Evolutionary conservation across 2,329 filamentous ascomycete species (phyloP).

Genomic region (Lasiodiplodia sp.): DNA sequence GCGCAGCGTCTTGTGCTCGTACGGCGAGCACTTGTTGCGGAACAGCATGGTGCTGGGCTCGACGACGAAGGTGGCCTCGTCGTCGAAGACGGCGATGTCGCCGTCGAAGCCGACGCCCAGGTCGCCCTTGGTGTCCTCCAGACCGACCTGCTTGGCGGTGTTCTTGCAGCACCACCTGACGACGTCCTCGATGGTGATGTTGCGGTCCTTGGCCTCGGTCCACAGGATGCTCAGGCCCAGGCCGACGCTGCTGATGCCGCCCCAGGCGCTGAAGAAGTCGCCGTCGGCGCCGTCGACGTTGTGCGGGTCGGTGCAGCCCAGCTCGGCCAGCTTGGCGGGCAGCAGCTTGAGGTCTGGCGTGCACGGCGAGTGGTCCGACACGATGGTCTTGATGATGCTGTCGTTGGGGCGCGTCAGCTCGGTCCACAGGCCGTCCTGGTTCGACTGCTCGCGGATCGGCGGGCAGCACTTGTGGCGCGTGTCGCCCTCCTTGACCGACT

Average conservation of each 20-base stretch:
- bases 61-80: slow-evolving; percentile 76
- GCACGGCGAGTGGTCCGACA: slow-evolving; percentile 95
- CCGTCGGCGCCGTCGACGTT: slow-evolving; percentile 59
- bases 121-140: slow-evolving; percentile 82
- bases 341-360: slow-evolving; percentile 93
- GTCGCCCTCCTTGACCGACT: slow-evolving; percentile 83
- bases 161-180: slow-evolving; percentile 85
- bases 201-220: slow-evolving; percentile 71
- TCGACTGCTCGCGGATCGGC: slow-evolving; percentile 80
- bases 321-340: slow-evolving; percentile 70
- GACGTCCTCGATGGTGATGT: slow-evolving; percentile 74
- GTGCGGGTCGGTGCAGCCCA: slow-evolving; percentile 40
- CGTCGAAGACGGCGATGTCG: slow-evolving; percentile 92
- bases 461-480: slow-evolving; percentile 96
- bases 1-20: slow-evolving; percentile 79
- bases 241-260: slow-evolving; percentile 92
- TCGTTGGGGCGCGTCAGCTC: slow-evolving; percentile 69
- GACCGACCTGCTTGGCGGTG: slow-evolving; percentile 86
- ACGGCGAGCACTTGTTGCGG: slow-evolving; percentile 90
- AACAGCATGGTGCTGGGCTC: slow-evolving; percentile 84
- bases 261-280: slow-evolving; percentile 97
- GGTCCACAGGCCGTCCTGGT: slow-evolving; percentile 86
- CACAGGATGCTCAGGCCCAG: slow-evolving; percentile 90
- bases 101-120: slow-evolving; percentile 83
- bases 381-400: slow-evolving; percentile 88